A percentile compares a stretch with the other conserved stretches of the same genome.
phyloP scores from a whole-genome alignment of 345 rosid genomes.

The Bretschneidera sinensis region DNA sequence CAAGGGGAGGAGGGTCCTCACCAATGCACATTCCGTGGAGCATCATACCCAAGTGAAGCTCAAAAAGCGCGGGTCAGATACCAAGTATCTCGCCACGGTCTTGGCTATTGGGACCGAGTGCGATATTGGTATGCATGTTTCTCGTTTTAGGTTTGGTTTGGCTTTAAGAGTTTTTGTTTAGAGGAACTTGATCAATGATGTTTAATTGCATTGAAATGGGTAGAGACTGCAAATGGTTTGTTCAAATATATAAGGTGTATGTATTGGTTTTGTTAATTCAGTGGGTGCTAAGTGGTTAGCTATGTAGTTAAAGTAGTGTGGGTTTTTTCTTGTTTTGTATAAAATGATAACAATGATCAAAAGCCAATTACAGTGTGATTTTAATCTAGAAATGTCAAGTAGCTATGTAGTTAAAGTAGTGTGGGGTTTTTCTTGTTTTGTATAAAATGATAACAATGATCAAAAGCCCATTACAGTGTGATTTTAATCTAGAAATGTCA shows the following conservation, averaged over 20 bases:
- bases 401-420: not conserved
- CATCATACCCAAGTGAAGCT: constrained; percentile 90
- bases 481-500: too few relatives aligned
- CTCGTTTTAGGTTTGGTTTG: not conserved
- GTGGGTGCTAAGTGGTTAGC: not conserved
- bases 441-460: too few relatives aligned
- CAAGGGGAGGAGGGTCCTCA: constrained; percentile 69
- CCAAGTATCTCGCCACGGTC: constrained; percentile 82
- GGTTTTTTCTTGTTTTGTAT: too few relatives aligned
- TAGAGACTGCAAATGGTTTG: not conserved
- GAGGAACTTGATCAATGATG: not conserved
- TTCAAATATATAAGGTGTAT: not conserved
- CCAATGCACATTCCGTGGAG: constrained; percentile 93
- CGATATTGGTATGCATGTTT: constrained; percentile 55
- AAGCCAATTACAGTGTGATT: too few relatives aligned
- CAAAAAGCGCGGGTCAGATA: constrained; percentile 89
- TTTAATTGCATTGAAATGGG: not conserved
- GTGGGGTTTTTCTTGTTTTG: too few relatives aligned
- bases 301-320: not conserved
- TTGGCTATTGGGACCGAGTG: constrained; percentile 90
- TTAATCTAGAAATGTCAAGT: too few relatives aligned
- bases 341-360: too few relatives aligned
- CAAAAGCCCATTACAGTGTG: too few relatives aligned
- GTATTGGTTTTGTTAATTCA: not conserved
- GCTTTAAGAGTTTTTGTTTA: not conserved